Base-by-base conservation (phyloP, 495 filamentous ascomycete genomes). In the Aspergillus campestris region DNA sequence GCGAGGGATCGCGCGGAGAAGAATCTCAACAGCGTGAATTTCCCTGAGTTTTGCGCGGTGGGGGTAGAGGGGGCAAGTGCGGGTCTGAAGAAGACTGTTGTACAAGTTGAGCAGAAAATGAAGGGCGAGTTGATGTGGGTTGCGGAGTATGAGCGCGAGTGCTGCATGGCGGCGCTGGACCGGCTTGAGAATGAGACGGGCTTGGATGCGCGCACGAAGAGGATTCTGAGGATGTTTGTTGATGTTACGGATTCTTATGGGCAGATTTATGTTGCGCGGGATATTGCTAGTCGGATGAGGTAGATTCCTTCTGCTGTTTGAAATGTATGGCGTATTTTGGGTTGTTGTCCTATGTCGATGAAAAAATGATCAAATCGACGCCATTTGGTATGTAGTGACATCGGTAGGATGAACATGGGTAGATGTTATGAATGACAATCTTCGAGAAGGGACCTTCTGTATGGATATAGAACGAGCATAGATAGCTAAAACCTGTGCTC, bases 21-120 rank as follows among this genome's bases (percentile, higher is more conserved):
- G 0, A 72, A 71, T 42, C 49, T 72, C 1, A 71, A 71, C 38
- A 60, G 60, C 15, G 30, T 69, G 28, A 53, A 72, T 38, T 72
- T 71, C 42, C 53, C 63, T 3, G 58, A 65, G 34, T 69, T 67
- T 40, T 8, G 41, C 2, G 12, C 24, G 7, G 15, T 1, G 10
- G 34, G 38, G 12, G 30, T 29, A 3, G 36, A 41, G 27, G 38
- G 40, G 29, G 30, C 35, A 14, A 14, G 32, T 8, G 35, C 35
- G 13, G 35, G 35, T 10, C 13, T 15, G 35, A 14, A 38, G 8
- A 38, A n/a, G 13, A 15, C 18, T 24, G 18, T 10, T 38, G 8
- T 15, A 3, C 8, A 38, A 7, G 8, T 14, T n/a, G 35, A 38
- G 8, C 9, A 38, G 9, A 14, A 10, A 14, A n/a, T 10, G 13